Evolutionary conservation across 805 yeast genomes (phyloP).

Genomic region (Candida sonorensis): DNA sequence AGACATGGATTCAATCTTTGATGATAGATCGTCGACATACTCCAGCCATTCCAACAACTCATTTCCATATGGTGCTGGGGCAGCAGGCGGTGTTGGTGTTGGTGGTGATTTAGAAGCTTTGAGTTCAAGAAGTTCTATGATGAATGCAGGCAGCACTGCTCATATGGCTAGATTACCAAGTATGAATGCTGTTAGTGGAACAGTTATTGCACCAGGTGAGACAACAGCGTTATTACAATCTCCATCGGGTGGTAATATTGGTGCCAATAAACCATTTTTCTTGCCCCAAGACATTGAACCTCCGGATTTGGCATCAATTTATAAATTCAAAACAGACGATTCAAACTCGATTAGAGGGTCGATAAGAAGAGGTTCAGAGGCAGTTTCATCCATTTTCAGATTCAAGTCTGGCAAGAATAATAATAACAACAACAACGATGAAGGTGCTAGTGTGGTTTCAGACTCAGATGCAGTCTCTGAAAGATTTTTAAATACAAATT

Average conservation of each 20-base stretch:
- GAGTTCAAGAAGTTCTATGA: slow-evolving; percentile 8
- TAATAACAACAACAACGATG: slow-evolving; percentile 11
- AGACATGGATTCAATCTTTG: slow-evolving; percentile 88
- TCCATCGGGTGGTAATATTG: background rate
- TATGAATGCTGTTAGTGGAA: background rate
- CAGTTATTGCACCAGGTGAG: slow-evolving; percentile 2
- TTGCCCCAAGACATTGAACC: slow-evolving; percentile 28
- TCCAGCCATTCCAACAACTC: slow-evolving; percentile 19
- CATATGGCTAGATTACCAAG: slow-evolving; percentile 22
- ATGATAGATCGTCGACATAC: slow-evolving; percentile 40
- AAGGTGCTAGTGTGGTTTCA: slow-evolving; percentile 14
- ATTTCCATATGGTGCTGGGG: too few relatives aligned
- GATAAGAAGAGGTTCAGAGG: slow-evolving; percentile 36
- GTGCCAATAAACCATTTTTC: slow-evolving; percentile 14
- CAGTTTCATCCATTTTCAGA: slow-evolving; percentile 29
- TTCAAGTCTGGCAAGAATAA: slow-evolving; percentile 14
- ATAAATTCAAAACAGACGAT: slow-evolving; percentile 29
- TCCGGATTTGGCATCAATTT: slow-evolving; percentile 30
- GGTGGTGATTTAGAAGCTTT: slow-evolving; percentile 13
- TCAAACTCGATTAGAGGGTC: slow-evolving; percentile 30
- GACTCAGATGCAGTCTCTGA: slow-evolving; percentile 26
- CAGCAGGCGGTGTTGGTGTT: too few relatives aligned
- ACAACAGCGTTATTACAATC: slow-evolving; percentile 9
- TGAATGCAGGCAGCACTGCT: slow-evolving; percentile 9
- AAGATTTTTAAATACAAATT: slow-evolving; percentile 15